Base-by-base conservation (phyloP, 2,329 filamentous ascomycete genomes). In the Chalaropsis ovoidea region DNA sequence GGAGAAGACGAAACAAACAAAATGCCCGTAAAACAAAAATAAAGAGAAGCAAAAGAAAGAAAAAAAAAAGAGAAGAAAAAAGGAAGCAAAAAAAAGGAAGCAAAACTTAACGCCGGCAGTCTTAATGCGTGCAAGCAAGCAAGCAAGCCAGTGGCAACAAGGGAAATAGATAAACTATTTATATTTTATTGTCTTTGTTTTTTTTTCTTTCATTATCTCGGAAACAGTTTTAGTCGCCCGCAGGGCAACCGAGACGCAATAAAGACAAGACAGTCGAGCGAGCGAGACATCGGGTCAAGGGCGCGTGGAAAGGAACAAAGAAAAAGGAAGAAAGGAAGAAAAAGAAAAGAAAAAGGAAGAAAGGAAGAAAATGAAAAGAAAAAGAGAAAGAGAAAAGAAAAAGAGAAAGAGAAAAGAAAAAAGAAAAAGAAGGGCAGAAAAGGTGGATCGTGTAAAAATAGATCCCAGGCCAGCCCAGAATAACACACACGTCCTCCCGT, bases 221-320 rank as follows among this genome's bases (percentile, higher is more conserved):
- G 5, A 39, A 39, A 8, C 8, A 1, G 35, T 6, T 27, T 24
- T 22, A 52, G 47, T 52, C 15, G 19, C n/a, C 19, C 11, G 19
- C 47, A 52, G 19, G 47, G 47, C 47, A 52, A 52, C 47, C 47
- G 24, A 15, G 24, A 52, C 47, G 47, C 47, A 52, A 52, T 52
- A 27, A 24, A 52, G n/a, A 52, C 19, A 24, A 52, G 47, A 52
- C 47, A 52, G 13, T 11, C 7, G 22, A 49, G 22, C n/a, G n/a
- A n/a, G n/a, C n/a, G n/a, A 22, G 17, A 19, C 47, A 19, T 22
- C 24, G 10, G 10, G 47, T 8, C 19, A 24, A 24, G 47, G n/a
- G 24, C 19, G 47, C 10, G 10, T 49, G 47, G 22, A 49, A 24
- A 24, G 19, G 24, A 22, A 49, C 19, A 49, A 49, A 49, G 15